Conservation (phyloP, 441 rosid genomes). For the Mallotus repandus region DNA sequence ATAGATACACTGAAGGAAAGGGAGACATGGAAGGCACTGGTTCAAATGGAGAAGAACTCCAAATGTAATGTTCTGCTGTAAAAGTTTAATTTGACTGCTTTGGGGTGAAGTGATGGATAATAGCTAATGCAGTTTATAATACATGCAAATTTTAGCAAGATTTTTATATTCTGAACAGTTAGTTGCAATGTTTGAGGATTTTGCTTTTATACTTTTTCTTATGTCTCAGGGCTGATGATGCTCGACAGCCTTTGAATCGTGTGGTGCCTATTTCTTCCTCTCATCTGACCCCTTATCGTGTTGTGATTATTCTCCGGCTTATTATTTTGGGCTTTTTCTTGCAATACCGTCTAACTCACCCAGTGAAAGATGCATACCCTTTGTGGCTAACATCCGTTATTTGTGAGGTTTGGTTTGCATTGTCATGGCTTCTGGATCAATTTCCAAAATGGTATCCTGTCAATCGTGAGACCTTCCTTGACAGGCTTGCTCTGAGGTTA, state of each 20-base stretch:
- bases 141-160: background rate
- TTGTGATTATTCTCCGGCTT: conserved; percentile 90
- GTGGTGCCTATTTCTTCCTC: conserved; percentile 80
- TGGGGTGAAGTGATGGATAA: conserved; percentile 4
- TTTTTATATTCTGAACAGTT: background rate
- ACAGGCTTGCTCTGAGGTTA: conserved; percentile 88
- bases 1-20: conserved; percentile 79
- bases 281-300: conserved; percentile 88
- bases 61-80: conserved; percentile 57
- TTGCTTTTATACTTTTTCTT: conserved; percentile 8
- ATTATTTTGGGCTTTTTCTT: conserved; percentile 95
- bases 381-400: conserved; percentile 95
- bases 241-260: conserved; percentile 89
- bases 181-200: conserved; percentile 2
- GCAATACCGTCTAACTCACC: conserved; percentile 94
- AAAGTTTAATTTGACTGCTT: conserved; percentile 10
- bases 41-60: conserved; percentile 93
- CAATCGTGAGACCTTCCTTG: conserved; percentile 96
- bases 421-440: conserved; percentile 99
- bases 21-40: conserved; percentile 94
- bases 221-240: conserved; percentile 82
- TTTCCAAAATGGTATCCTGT: conserved; percentile 95
- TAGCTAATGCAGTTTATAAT: background rate
- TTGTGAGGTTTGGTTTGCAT: conserved; percentile 99
- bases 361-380: conserved; percentile 89